These are phyloP conservation scores for Mycosarcoma maydis DNA, from an alignment of 1,284 basidiomycete species.

Conservation along the genomic window DNA sequence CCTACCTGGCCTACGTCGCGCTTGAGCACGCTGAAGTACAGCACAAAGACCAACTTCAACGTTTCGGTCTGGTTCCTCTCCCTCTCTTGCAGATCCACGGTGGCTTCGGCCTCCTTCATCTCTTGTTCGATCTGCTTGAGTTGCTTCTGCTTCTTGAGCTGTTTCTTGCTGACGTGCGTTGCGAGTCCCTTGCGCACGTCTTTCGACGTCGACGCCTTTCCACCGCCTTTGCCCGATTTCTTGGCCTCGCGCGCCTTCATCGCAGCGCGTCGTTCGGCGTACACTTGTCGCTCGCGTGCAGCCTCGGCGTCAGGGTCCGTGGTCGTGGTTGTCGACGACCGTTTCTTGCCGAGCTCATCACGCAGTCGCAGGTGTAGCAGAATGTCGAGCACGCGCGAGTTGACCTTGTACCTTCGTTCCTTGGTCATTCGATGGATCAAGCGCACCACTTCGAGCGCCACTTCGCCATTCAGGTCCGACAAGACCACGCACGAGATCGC, in stretches of 20 bases:
- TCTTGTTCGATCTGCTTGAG: conserved; percentile 60
- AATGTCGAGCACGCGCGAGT: conserved; percentile 86
- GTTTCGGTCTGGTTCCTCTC: conserved; percentile 94
- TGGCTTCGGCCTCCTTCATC: conserved; percentile 78
- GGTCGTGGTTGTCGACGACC: conserved; percentile 73
- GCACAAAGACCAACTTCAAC: conserved; percentile 93
- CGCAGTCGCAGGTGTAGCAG: conserved; percentile 87
- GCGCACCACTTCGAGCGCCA: conserved; percentile 88
- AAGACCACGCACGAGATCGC: conserved; percentile 83
- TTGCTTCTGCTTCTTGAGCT: conserved; percentile 59
- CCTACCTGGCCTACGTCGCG: conserved; percentile 73
- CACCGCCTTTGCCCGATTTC: conserved; percentile 67
- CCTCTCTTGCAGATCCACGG: conserved; percentile 91
- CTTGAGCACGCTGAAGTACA: conserved; percentile 97
- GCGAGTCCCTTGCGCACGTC: conserved; percentile 61
- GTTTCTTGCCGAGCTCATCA: conserved; percentile 80
- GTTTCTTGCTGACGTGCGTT: conserved; percentile 61
- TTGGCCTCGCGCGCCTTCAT: conserved; percentile 52
- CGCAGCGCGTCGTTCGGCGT: conserved; percentile 61
- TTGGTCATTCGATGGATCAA: conserved; percentile 96
- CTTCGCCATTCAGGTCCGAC: conserved; percentile 78
- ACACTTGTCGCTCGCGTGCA: conserved; percentile 70
- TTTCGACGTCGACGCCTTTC: conserved; percentile 38
- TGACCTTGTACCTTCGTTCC: conserved; percentile 87
- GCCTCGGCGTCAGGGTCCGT: conserved; percentile 72